Percentiles rank a stretch among this genome's conserved stretches.
These are phyloP conservation scores for Phytophthora capsici DNA, from an alignment of 352 stramenopile genomes.

Conservation along the genomic window DNA sequence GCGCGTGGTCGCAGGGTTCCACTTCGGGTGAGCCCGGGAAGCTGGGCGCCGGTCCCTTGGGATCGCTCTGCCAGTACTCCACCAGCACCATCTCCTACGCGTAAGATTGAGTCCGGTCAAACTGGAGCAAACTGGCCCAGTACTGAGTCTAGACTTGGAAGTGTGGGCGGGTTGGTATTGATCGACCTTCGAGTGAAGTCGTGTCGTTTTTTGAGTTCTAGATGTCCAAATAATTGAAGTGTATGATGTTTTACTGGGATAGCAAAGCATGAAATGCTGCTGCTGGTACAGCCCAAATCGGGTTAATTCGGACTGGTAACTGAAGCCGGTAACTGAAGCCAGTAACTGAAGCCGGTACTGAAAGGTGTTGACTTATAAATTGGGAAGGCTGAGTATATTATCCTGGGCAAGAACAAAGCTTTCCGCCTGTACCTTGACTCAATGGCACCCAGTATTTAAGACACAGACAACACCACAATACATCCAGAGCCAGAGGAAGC, in stretches of 20 bases:
- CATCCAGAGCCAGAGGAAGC: no score
- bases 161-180: not conserved
- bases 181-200: not conserved
- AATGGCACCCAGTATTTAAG: no score
- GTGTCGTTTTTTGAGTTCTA: not conserved
- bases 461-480: no score
- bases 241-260: not conserved
- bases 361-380: no score
- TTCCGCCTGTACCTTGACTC: no score
- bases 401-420: no score
- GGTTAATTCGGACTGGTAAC: no score
- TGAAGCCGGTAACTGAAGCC: no score
- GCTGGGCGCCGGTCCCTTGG: constrained; percentile 25
- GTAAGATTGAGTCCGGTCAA: not conserved
- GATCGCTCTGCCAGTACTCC: constrained; percentile 37
- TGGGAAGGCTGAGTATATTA: no score
- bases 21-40: constrained; percentile 21
- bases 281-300: no score
- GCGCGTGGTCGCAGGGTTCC: not conserved
- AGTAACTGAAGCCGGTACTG: no score
- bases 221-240: constrained; percentile 11
- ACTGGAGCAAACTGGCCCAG: not conserved
- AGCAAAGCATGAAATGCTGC: no score
- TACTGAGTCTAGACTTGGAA: not conserved
- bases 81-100: constrained; percentile 28